Base-by-base conservation (phyloP, 352 stramenopile genomes). In the Phytophthora vignae region DNA sequence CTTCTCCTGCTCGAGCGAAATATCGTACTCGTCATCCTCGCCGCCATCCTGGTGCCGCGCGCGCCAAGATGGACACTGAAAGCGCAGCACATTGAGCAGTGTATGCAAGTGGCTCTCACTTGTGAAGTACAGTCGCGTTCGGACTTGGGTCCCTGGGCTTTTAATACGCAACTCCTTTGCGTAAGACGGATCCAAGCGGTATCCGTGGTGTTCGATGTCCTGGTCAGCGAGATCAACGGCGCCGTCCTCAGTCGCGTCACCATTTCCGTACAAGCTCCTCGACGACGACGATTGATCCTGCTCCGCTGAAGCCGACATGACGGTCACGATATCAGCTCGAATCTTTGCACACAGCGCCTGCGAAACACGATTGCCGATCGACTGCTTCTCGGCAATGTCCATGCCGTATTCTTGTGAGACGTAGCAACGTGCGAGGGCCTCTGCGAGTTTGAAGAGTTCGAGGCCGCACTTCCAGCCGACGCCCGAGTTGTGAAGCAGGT, bases 81-180 rank as follows among this genome's bases (percentile, higher is more conserved):
- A 97, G 6, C 97, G 86, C 22, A 99, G 81, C 29, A 99, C 96
- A 79, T 99, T 99, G 56, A 99, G 81, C 36, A 99, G 80, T 27
- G 97, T 97, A 78, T 99, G 98, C 61, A 99, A 86, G 82, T 99
- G 98, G 62, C 87, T 95, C 82, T 99, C 98, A 49, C 95, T 99
- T 15, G 98, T 99, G 71, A 99, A 99, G 78, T 99, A 99, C 17
- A 99, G 83, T 4, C 98, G 91, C 29, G 98, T 99, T 66, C 98
- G 95, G 60, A 96, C 87, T 71, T 94, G 88, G 9, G 87, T 95
- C 5, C 82, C 84, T 0, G 90, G 88, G 52, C 87, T 95, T 74
- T 99, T 99, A 79, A 99, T 99, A 42, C 92, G 90, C 38, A 99
- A 76, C 69, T 99, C 98, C 52, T 94, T 94, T 4, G 85, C 88